These are phyloP conservation scores for Russula foetens DNA, from an alignment of 768 basidiomycete genomes.

Conservation along the genomic window DNA sequence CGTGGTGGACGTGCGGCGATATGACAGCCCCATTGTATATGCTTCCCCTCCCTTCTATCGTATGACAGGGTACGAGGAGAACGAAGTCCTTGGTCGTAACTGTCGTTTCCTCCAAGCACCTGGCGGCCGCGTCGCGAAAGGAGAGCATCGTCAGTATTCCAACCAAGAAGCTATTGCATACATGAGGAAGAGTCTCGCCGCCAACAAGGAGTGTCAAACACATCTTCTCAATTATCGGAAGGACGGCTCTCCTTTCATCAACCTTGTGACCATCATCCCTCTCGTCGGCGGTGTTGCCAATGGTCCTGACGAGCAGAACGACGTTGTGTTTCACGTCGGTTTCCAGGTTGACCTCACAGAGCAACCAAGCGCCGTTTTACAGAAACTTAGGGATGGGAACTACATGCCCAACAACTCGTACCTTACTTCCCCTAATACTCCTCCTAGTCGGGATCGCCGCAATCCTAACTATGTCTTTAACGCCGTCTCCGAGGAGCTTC, in stretches of 20 bases:
- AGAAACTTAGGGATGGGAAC: conserved; percentile 69
- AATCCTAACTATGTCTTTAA: conserved; percentile 24
- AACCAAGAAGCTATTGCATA: conserved; percentile 59
- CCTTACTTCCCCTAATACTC: conserved; percentile 13
- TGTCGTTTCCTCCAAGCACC: conserved; percentile 90
- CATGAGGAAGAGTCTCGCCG: conserved; percentile 55
- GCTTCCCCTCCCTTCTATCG: conserved; percentile 77
- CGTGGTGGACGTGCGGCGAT: conserved; percentile 74
- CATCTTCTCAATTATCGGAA: conserved; percentile 85
- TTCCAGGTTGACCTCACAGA: conserved; percentile 92
- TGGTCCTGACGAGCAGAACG: conserved; percentile 46
- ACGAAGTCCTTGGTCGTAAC: conserved; percentile 80
- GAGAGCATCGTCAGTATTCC: conserved; percentile 48
- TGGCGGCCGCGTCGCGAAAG: conserved; percentile 43
- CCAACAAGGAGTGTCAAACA: conserved; percentile 84
- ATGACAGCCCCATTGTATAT: conserved; percentile 85
- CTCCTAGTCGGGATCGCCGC: conserved; percentile 29
- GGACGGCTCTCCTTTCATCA: conserved; percentile 79
- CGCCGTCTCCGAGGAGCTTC: conserved; percentile 46
- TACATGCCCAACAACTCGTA: conserved; percentile 51
- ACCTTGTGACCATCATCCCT: conserved; percentile 88
- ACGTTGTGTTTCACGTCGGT: conserved; percentile 82
- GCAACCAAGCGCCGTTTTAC: conserved; percentile 77
- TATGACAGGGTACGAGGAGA: conserved; percentile 65
- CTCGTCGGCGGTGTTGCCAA: conserved; percentile 51